Conservation (phyloP, 179 eudicot species). For the Camellia oleifera region DNA sequence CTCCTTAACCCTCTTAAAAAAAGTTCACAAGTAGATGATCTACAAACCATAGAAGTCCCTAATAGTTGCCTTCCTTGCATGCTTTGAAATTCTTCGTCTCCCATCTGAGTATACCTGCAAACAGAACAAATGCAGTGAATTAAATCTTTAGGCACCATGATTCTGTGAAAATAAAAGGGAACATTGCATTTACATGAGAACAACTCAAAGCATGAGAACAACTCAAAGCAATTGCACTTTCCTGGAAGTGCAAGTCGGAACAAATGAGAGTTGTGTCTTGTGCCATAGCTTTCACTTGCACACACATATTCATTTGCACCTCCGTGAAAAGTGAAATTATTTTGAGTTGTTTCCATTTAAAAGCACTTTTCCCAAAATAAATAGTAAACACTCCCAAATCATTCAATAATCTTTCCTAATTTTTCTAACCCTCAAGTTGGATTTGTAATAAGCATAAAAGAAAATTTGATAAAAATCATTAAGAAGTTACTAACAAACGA, state of each 20-base stretch:
- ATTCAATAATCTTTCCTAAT: neutral
- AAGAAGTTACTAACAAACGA: neutral
- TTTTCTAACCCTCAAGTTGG: neutral
- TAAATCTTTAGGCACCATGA: too few species aligned
- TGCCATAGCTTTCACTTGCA: too few species aligned
- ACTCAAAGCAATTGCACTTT: too few species aligned
- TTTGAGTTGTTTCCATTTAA: too few species aligned
- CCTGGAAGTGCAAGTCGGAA: too few species aligned
- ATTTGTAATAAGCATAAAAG: neutral
- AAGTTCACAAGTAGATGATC: neutral
- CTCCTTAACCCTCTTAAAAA: neutral
- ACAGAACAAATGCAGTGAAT: neutral
- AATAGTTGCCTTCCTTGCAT: conserved; percentile 66
- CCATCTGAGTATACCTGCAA: conserved; percentile 64
- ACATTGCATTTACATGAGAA: too few species aligned
- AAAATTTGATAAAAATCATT: neutral
- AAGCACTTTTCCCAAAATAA: neutral
- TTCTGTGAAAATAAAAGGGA: too few species aligned
- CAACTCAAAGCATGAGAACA: too few species aligned
- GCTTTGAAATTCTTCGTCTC: conserved; percentile 43
- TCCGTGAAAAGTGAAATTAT: too few species aligned
- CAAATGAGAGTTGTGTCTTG: too few species aligned
- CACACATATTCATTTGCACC: too few species aligned
- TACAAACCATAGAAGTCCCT: conserved; percentile 74
- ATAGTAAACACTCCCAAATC: neutral